Base-by-base conservation (phyloP, 2,329 filamentous ascomycete genomes). In the Zasmidium cellare region DNA sequence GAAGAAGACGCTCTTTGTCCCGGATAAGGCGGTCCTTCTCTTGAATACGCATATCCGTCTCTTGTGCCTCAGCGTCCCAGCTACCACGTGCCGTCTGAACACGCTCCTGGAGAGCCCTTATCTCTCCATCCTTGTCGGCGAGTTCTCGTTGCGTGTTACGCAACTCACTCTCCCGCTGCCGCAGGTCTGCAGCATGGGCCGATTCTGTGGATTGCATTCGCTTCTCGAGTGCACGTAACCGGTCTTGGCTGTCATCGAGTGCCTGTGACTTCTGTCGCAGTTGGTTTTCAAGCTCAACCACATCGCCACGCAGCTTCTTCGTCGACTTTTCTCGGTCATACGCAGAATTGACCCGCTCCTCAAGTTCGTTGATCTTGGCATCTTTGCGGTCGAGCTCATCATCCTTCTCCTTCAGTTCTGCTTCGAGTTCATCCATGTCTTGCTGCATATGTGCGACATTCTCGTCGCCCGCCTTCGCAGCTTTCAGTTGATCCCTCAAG, bases 1-100 rank as follows among this genome's bases (percentile, higher is more conserved):
- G 84, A 12, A 93, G 72, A 9, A 91, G 87, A 3, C 86, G 84
- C 72, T 96, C 89, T 5, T 93, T 78, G 66, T 96, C 90, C 35
- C 84, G 84, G 12, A 96, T 83, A 7, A 67, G 38, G n/a, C 57
- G 55, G 47, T 74, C 72, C 61, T 75, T 75, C 54, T 72, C 72
- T 48, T 72, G 69, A 51, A 75, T 51, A 14, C 71, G 69, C 16
- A 69, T 65, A 57, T 75, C 73, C 12, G 70, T 73, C 58, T 72
- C 65, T 48, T 72, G 71, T 3, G 71, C 69, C 53, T 75, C 72
- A 2, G 68, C 68, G 41, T 75, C 72, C 72, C 72, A 74, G 63
- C 71, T 74, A 1, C 72, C 72, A 49, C 72, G 71, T 2, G 72
- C 73, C 25, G 72, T 74, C 57, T 70, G 65, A 3, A 75, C 60